phyloP scores from a whole-genome alignment of 371 early-diverging fungal genomes.

The Rhizopus sp. region DNA sequence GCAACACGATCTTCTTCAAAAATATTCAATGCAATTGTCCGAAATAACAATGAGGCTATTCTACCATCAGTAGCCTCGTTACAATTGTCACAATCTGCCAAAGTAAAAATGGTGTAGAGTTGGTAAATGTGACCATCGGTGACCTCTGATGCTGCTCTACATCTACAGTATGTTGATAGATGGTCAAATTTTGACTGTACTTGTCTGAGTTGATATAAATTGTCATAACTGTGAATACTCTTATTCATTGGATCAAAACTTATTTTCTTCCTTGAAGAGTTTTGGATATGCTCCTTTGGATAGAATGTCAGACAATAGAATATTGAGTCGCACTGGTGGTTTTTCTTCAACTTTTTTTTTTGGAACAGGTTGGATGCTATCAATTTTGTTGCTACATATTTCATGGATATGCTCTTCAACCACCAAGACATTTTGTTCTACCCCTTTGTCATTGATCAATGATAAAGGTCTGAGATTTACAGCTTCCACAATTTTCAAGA shows the following conservation, averaged over 20 bases:
- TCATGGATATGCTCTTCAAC: slow-evolving; percentile 1
- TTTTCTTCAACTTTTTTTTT: too few relatives aligned
- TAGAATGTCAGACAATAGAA: too few relatives aligned
- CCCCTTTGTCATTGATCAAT: not conserved
- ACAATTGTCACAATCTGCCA: not conserved
- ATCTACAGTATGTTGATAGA: slow-evolving; percentile 1
- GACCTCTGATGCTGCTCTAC: not conserved
- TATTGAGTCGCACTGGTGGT: too few relatives aligned
- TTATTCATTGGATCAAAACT: too few relatives aligned
- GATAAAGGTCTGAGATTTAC: slow-evolving; percentile 4
- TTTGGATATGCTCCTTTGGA: too few relatives aligned
- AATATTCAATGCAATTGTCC: not conserved
- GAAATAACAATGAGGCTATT: not conserved
- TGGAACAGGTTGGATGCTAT: not conserved
- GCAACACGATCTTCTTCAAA: too few relatives aligned
- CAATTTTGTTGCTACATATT: slow-evolving; percentile 3
- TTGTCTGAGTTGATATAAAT: slow-evolving; percentile 7
- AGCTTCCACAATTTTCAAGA: slow-evolving; percentile 9
- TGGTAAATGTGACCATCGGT: slow-evolving; percentile 1
- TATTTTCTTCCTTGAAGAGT: too few relatives aligned
- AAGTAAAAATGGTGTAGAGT: slow-evolving; percentile 6
- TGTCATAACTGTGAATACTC: too few relatives aligned
- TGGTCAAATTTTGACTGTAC: not conserved
- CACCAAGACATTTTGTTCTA: slow-evolving; percentile 2
- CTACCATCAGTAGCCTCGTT: not conserved